Conservation (phyloP, 2,329 filamentous ascomycete species). For the Xylaria sp. region DNA sequence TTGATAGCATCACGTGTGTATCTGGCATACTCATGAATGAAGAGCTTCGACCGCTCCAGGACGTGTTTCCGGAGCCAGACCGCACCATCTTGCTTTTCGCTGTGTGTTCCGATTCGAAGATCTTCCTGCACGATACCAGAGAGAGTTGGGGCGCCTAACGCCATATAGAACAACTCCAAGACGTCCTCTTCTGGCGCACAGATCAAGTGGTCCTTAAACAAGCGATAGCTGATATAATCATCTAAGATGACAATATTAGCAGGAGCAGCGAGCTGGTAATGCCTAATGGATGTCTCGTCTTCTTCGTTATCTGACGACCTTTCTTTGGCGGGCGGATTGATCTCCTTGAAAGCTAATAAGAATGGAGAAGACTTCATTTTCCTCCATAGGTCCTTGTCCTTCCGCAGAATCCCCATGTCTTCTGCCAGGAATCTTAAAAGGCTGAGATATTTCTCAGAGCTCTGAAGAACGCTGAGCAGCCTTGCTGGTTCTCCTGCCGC, state of each 20-base stretch:
- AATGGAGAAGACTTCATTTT: slow-evolving; percentile 77
- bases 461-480: slow-evolving; percentile 78
- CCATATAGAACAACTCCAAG: slow-evolving; percentile 81
- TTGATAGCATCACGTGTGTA: slow-evolving; percentile 77
- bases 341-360: slow-evolving; percentile 81
- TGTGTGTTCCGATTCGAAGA: slow-evolving; percentile 68
- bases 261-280: slow-evolving; percentile 77
- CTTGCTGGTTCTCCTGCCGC: slow-evolving; percentile 83
- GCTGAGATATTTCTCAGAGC: slow-evolving; percentile 82
- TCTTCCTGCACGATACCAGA: slow-evolving; percentile 80
- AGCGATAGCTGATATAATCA: slow-evolving; percentile 84
- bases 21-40: slow-evolving; percentile 75
- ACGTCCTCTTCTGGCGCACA: slow-evolving; percentile 88
- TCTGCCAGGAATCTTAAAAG: slow-evolving; percentile 82
- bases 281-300: slow-evolving; percentile 67
- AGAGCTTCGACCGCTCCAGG: slow-evolving; percentile 84
- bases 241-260: slow-evolving; percentile 77
- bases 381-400: slow-evolving; percentile 76
- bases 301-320: slow-evolving; percentile 58
- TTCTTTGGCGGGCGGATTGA: slow-evolving; percentile 50
- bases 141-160: slow-evolving; percentile 76
- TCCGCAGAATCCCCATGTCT: slow-evolving; percentile 68
- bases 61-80: slow-evolving; percentile 76
- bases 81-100: slow-evolving; percentile 69
- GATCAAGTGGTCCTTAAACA: slow-evolving; percentile 83